These are phyloP conservation scores for Pythium sp. DNA, from an alignment of 352 stramenopile species.

Conservation along the genomic window DNA sequence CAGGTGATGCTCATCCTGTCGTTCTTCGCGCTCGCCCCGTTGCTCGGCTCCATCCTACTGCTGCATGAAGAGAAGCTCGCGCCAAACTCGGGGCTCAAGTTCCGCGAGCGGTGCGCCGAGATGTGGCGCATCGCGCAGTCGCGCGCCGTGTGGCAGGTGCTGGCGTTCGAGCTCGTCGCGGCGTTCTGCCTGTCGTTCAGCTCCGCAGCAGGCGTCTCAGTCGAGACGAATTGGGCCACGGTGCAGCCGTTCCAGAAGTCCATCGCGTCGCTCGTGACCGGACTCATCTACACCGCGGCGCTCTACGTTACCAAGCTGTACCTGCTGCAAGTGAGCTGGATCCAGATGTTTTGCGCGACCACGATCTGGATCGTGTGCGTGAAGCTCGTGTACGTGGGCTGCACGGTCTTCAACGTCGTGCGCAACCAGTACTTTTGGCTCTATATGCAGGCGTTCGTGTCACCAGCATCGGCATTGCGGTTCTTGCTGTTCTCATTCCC, in stretches of 20 bases:
- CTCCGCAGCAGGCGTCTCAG: conserved; percentile 40
- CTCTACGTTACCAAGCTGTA: conserved; percentile 58
- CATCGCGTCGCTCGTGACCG: conserved; percentile 44
- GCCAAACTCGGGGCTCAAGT: conserved; percentile 15
- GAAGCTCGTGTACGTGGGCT: conserved; percentile 34
- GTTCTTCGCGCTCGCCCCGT: conserved; percentile 31
- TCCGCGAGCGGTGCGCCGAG: conserved; percentile 33
- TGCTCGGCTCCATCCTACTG: conserved; percentile 49
- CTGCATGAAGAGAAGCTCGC: conserved; percentile 48
- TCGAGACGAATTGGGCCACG: conserved; percentile 59
- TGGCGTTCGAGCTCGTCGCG: conserved; percentile 63
- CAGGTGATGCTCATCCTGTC: conserved; percentile 38
- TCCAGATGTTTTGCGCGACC: conserved; percentile 40
- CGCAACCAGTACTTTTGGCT: conserved; percentile 71
- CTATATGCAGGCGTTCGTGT: conserved; percentile 53
- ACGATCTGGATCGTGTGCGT: conserved; percentile 58
- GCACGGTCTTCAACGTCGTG: conserved; percentile 60
- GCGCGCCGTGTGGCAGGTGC: conserved; percentile 71
- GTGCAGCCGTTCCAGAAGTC: conserved; percentile 50
- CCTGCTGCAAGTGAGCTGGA: conserved; percentile 53
- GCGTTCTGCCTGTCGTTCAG: conserved; percentile 55
- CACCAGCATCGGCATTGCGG: conserved; percentile 45
- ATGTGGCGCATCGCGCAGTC: conserved; percentile 66
- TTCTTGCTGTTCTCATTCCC: conserved; percentile 52
- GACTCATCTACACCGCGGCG: conserved; percentile 49